phyloP scores from a whole-genome alignment of 2,329 filamentous ascomycete species.

The Tolypocladium guangdongense region DNA sequence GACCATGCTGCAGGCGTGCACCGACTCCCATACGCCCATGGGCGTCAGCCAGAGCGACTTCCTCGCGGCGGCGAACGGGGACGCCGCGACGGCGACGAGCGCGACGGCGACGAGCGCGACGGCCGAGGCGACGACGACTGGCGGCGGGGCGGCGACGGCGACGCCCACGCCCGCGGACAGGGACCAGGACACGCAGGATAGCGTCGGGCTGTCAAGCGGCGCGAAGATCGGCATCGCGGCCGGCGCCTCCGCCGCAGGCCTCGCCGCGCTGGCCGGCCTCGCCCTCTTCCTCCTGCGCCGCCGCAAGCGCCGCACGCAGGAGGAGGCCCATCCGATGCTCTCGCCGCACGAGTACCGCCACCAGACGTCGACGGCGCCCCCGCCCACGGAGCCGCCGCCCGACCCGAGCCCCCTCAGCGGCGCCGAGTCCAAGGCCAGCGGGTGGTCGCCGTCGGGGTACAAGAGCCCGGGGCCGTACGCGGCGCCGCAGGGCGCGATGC shows the following conservation, averaged over 20 bases:
- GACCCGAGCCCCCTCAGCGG: conserved; percentile 1
- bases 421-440: conserved; percentile 7
- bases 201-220: conserved; percentile 19
- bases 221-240: conserved; percentile 29
- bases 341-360: conserved; percentile 6
- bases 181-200: neutral
- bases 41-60: conserved; percentile 30
- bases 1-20: conserved; percentile 32
- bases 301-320: conserved; percentile 11
- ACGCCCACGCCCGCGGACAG: conserved; percentile 1
- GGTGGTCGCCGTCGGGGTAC: conserved; percentile 3
- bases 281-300: conserved; percentile 17
- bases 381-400: conserved; percentile 12
- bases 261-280: conserved; percentile 13
- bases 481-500: conserved; percentile 1
- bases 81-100: neutral
- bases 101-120: neutral
- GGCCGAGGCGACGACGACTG: neutral
- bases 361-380: conserved; percentile 8
- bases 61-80: conserved; percentile 13
- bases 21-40: conserved; percentile 31
- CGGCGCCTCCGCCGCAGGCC: conserved; percentile 20
- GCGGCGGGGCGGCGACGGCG: conserved; percentile 1
- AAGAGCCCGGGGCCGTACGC: conserved; percentile 1
- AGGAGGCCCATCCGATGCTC: conserved; percentile 21